Conservation (phyloP, 768 basidiomycete genomes). For the Naganishia onofrii region DNA sequence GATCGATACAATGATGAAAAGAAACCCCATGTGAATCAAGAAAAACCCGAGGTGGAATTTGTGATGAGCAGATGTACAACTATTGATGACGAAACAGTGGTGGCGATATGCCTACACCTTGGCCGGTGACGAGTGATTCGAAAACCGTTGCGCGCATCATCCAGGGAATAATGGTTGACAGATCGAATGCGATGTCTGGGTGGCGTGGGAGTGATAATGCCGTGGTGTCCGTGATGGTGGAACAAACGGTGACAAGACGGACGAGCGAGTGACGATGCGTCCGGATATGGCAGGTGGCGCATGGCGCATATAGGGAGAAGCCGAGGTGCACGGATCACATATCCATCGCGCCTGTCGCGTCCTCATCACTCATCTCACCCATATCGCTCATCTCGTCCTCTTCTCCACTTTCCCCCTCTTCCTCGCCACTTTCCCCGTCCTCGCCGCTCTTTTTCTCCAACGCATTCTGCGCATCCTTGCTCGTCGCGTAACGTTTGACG, state of each 20-base stretch:
- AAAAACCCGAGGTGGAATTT: too few species aligned
- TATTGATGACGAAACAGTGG: too few species aligned
- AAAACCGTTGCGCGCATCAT: too few species aligned
- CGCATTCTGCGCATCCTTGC: slow-evolving; percentile 79
- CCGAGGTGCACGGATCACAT: background rate
- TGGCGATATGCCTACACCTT: too few species aligned
- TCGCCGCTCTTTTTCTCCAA: slow-evolving; percentile 54
- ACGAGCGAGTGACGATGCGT: background rate
- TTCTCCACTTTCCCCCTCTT: slow-evolving; percentile 56
- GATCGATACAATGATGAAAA: too few species aligned
- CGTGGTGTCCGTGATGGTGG: background rate
- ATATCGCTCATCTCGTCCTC: slow-evolving; percentile 43
- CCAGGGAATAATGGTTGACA: too few species aligned
- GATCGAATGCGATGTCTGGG: too few species aligned
- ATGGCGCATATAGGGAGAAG: too few species aligned
- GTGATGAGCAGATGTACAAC: too few species aligned
- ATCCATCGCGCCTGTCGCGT: slow-evolving; percentile 28
- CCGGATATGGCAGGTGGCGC: too few species aligned
- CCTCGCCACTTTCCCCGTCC: slow-evolving; percentile 41
- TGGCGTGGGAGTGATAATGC: background rate
- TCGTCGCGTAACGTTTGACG: slow-evolving; percentile 89
- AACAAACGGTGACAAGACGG: background rate
- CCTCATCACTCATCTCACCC: slow-evolving; percentile 50
- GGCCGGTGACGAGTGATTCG: too few species aligned
- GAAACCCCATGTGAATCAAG: too few species aligned